Base-by-base conservation (phyloP, 768 basidiomycete species). In the Russula ochroleuca region DNA sequence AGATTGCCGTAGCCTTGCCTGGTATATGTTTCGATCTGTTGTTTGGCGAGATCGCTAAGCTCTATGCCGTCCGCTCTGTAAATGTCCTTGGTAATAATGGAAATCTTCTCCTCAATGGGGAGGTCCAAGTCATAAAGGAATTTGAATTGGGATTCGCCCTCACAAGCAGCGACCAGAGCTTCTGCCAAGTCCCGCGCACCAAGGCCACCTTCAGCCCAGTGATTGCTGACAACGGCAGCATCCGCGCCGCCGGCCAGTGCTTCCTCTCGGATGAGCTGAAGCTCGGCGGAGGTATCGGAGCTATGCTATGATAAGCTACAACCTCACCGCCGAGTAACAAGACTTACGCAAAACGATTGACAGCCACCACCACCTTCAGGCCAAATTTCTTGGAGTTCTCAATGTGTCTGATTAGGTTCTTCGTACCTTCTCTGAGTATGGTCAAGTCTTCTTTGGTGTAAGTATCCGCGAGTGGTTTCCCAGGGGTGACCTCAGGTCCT, bases 201-300 rank as follows among this genome's bases (percentile, higher is more conserved):
- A 45, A 84, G 84, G 51, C 96, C 96, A 70, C 96, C 97, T 70
- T 93, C 81, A 21, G 95, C 96, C 96, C 97, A 99, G 78, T 98
- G 97, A 78, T 89, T 96, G 76, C 90, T 93, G 66, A 97, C 87
- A 3, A 98, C 87, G 40, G 96, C 96, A 58, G 90, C 92, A 74
- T 99, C 93, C 21, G 96, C 96, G 45, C 96, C 96, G 9, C 86
- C 91, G 51, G 82, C 81, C 38, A 94, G 80, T 14, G 95, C 83
- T 72, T 88, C 81, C 68, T 88, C 81, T 57, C 87, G 87, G 50
- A 99, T 81, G 59, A 98, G 85, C 58, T 85, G 85, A 45, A 97
- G 83, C 72, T 98, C 96, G 35, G 95, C 93, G 17, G 82, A 79
- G 9, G 96, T 90, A 75, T 98, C 96, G 65, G 92, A 85, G 3